These are phyloP conservation scores for Gilbertella persicaria DNA, from an alignment of 371 early-diverging fungal species.

Conservation along the genomic window DNA sequence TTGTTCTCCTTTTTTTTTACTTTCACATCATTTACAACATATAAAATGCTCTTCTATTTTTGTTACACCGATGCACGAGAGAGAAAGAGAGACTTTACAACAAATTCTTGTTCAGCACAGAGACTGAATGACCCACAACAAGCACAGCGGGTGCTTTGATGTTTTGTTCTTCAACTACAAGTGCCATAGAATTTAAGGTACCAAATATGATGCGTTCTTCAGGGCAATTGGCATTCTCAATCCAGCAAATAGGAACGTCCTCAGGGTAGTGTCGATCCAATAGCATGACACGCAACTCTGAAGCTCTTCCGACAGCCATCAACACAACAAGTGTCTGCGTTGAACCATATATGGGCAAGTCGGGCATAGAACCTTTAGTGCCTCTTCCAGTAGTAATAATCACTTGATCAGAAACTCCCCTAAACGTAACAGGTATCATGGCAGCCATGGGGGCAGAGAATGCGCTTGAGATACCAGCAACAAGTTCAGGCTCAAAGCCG, in stretches of 20 bases:
- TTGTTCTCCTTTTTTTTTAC: background rate
- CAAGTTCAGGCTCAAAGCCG: constrained; percentile 68
- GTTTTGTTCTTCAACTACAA: constrained; percentile 47
- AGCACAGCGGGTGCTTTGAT: constrained; percentile 73
- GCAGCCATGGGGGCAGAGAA: constrained; percentile 75
- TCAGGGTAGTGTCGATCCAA: constrained; percentile 58
- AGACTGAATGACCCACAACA: constrained; percentile 55
- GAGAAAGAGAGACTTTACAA: background rate
- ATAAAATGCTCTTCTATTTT: background rate
- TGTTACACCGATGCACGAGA: background rate
- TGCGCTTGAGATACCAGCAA: constrained; percentile 83
- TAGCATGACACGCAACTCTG: constrained; percentile 59
- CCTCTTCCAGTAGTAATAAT: constrained; percentile 80
- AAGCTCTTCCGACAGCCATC: constrained; percentile 81
- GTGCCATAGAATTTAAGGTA: constrained; percentile 53
- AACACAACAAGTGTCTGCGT: constrained; percentile 79
- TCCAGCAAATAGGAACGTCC: constrained; percentile 62
- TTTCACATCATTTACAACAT: background rate
- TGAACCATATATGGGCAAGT: constrained; percentile 63
- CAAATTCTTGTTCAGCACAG: constrained; percentile 13
- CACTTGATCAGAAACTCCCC: constrained; percentile 80
- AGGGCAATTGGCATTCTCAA: constrained; percentile 71
- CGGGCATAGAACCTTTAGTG: constrained; percentile 73
- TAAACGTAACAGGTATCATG: constrained; percentile 77
- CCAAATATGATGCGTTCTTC: constrained; percentile 64